A percentile compares a stretch with the other conserved stretches of the same genome.
Evolutionary conservation across 345 rosid genomes (phyloP).

Genomic region (Schrenkiella parvula): DNA sequence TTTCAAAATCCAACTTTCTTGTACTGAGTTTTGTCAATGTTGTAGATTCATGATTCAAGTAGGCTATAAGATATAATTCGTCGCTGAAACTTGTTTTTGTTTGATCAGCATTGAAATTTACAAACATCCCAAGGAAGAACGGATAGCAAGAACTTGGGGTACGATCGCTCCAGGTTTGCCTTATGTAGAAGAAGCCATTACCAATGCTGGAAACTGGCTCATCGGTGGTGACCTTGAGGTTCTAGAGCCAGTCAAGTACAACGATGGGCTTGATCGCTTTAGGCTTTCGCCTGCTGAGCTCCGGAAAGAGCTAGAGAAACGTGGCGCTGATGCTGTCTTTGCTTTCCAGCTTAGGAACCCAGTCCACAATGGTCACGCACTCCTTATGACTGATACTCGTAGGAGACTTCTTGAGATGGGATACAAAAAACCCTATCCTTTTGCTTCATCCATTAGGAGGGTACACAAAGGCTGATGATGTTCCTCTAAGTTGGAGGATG

Average conservation of each 20-base stretch:
- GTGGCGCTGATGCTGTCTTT: constrained; percentile 95
- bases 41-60: background rate
- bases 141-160: constrained; percentile 98
- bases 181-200: constrained; percentile 73
- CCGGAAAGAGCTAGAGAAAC: constrained; percentile 67
- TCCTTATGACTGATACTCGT: constrained; percentile 95
- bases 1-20: background rate
- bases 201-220: constrained; percentile 80
- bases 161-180: constrained; percentile 93
- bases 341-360: constrained; percentile 99
- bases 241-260: constrained; percentile 76
- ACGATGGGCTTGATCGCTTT: constrained; percentile 85
- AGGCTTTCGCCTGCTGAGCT: constrained; percentile 86
- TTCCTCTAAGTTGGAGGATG: constrained; percentile 97
- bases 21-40: background rate
- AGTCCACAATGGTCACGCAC: constrained; percentile 96
- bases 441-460: constrained; percentile 97
- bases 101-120: constrained; percentile 81
- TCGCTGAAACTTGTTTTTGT: background rate
- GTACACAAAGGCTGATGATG: constrained; percentile 96
- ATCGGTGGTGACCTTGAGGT: constrained; percentile 96
- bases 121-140: constrained; percentile 95
- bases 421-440: constrained; percentile 83
- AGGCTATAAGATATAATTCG: background rate
- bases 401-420: constrained; percentile 94